Evolutionary conservation across 2,329 filamentous ascomycete species (phyloP).

Genomic region (Penicillium fuscoglaucum): DNA sequence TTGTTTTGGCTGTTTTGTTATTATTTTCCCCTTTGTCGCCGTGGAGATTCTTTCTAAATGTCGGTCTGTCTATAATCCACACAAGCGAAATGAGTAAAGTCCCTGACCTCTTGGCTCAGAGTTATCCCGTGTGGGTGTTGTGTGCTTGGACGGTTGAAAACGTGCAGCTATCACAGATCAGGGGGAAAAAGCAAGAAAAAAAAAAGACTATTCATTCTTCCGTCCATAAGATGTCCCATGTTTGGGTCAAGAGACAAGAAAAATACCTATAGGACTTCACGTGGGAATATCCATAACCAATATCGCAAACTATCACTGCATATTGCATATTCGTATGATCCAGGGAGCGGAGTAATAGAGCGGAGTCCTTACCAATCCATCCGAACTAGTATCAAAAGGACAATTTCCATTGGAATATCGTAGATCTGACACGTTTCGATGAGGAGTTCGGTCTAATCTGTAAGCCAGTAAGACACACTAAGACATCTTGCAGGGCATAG

Average conservation of each 20-base stretch:
- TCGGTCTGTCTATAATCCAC: constrained; percentile 11
- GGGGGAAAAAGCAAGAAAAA: not conserved
- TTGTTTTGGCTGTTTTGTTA: not conserved
- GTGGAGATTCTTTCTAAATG: constrained; percentile 8
- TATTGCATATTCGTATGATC: not conserved
- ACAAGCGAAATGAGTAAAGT: not conserved
- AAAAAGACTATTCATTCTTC: not conserved
- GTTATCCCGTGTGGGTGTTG: not conserved
- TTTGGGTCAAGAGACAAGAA: not conserved
- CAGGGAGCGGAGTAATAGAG: not conserved
- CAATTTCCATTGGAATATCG: not conserved
- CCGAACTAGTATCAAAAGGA: not conserved
- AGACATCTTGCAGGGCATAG: not conserved
- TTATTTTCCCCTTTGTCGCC: not conserved
- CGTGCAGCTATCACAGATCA: not conserved
- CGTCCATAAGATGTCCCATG: not conserved
- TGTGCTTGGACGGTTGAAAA: not conserved
- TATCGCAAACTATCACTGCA: not conserved
- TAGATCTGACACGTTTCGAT: constrained; percentile 26
- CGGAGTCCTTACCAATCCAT: constrained; percentile 12
- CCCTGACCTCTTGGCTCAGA: not conserved
- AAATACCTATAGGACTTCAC: not conserved
- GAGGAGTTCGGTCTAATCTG: constrained; percentile 20
- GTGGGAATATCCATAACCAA: not conserved
- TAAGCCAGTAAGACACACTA: not conserved